These are phyloP conservation scores for Dictyostelium brefeldianum DNA, from an alignment of 78 protist species.

Conservation along the genomic window DNA sequence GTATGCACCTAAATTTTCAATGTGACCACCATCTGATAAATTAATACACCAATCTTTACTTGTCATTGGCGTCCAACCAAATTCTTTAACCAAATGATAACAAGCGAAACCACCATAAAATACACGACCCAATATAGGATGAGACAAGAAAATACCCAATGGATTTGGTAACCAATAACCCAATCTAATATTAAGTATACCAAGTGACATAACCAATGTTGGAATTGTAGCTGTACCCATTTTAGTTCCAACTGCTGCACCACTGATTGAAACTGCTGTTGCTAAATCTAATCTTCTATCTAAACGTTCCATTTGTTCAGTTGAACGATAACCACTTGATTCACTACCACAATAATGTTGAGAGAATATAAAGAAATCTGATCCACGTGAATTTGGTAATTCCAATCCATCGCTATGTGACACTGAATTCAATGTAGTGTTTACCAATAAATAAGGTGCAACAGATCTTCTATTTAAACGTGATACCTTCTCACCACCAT, in stretches of 20 bases:
- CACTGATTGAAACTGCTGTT: constrained; percentile 70
- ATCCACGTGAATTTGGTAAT: constrained; percentile 42
- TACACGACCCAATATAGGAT: constrained; percentile 58
- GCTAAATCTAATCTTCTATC: constrained; percentile 72
- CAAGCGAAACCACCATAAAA: constrained; percentile 83
- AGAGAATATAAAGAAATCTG: constrained; percentile 68
- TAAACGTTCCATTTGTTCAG: constrained; percentile 74
- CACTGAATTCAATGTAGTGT: constrained; percentile 56
- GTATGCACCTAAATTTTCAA: constrained; percentile 73
- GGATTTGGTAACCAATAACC: constrained; percentile 83
- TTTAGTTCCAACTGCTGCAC: constrained; percentile 82
- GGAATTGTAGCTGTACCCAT: constrained; percentile 81
- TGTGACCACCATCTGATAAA: constrained; percentile 68
- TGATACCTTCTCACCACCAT: constrained; percentile 69
- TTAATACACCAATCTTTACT: constrained; percentile 74
- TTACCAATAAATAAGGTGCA: constrained; percentile 62
- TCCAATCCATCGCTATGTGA: constrained; percentile 37
- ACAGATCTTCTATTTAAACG: constrained; percentile 63
- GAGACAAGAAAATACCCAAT: constrained; percentile 61
- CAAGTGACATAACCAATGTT: constrained; percentile 65
- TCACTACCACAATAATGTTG: constrained; percentile 71
- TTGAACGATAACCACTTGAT: constrained; percentile 58
- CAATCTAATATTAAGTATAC: constrained; percentile 63
- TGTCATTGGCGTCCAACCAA: constrained; percentile 83
- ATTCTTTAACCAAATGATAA: constrained; percentile 74